Conservation (phyloP, 805 yeast species). For the Cyberlindnera maclurae region DNA sequence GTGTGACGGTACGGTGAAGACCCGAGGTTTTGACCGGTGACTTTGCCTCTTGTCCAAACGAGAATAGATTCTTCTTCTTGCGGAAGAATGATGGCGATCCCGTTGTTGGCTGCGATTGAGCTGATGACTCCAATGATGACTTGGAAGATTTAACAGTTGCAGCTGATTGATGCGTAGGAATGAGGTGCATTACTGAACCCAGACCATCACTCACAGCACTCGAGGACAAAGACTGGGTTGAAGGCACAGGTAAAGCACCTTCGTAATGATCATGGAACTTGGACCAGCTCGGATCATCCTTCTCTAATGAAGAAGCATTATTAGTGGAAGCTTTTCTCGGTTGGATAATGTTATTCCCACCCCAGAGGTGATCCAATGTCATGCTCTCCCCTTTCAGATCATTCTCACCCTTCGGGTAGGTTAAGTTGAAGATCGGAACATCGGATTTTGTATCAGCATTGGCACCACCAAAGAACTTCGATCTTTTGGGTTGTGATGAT, state of each 20-base stretch:
- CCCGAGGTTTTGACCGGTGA: conserved; percentile 14
- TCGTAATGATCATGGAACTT: conserved; percentile 9
- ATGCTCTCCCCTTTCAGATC: conserved; percentile 3
- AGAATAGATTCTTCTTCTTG: conserved; percentile 28
- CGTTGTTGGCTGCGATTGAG: conserved; percentile 5
- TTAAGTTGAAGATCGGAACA: conserved; percentile 3
- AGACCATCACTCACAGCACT: conserved; percentile 10
- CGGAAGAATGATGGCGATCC: conserved; percentile 32
- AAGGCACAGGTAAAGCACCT: conserved; percentile 2
- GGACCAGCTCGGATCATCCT: conserved; percentile 15
- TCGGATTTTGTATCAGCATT: not conserved
- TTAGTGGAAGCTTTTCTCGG: conserved; percentile 11
- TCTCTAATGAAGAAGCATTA: conserved; percentile 11
- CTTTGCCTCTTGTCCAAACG: conserved; percentile 25
- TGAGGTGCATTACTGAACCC: conserved; percentile 12
- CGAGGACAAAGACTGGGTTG: conserved; percentile 10
- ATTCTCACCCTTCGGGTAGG: conserved; percentile 1
- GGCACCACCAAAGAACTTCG: conserved; percentile 17
- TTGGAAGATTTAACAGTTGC: conserved; percentile 11
- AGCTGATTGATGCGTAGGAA: conserved; percentile 17
- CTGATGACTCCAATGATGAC: conserved; percentile 12
- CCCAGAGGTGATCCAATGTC: conserved; percentile 15
- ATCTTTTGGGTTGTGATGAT: conserved; percentile 14
- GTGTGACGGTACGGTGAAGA: conserved; percentile 7
- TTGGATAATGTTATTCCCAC: conserved; percentile 9